These are phyloP conservation scores for Kluyveromyces marxianus DNA, from an alignment of 1,139 yeast species.

Conservation along the genomic window DNA sequence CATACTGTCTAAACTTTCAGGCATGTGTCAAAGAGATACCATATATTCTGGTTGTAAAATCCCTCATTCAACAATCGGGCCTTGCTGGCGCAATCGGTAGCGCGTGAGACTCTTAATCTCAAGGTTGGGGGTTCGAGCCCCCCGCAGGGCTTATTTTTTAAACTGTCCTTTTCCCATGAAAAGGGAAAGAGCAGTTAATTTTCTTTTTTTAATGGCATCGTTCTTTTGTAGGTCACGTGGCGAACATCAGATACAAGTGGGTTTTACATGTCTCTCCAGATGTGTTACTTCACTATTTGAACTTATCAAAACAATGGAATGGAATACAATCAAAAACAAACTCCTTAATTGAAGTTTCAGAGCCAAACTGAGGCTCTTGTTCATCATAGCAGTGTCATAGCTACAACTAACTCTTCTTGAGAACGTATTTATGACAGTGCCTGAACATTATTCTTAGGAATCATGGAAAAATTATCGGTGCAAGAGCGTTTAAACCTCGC, in stretches of 20 bases:
- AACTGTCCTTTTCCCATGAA: neutral
- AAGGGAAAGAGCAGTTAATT: neutral
- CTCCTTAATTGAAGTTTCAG: too few relatives aligned
- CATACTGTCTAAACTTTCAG: neutral
- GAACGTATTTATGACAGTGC: too few relatives aligned
- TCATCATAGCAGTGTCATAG: too few relatives aligned
- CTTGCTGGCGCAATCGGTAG: constrained; percentile 43
- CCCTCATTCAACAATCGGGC: constrained; percentile 14
- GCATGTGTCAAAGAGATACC: too few relatives aligned
- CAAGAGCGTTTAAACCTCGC: constrained; percentile 82
- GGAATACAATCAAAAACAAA: too few relatives aligned
- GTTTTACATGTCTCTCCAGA: too few relatives aligned
- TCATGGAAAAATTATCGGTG: constrained; percentile 43
- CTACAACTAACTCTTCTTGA: too few relatives aligned
- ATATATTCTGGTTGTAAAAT: neutral
- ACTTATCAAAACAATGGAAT: too few relatives aligned
- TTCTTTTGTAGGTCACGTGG: neutral
- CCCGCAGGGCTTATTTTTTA: constrained; percentile 35
- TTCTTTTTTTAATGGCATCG: neutral
- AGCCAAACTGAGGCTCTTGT: too few relatives aligned
- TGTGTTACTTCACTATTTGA: too few relatives aligned
- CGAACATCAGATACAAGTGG: too few relatives aligned
- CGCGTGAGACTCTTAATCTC: constrained; percentile 41
- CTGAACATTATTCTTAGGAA: neutral
- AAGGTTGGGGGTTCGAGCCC: constrained; percentile 42